Evolutionary conservation across 169 alveolate genomes (phyloP), one percentile per base, ranked within the genome.

Genomic region (Eimeria praecox): DNA sequence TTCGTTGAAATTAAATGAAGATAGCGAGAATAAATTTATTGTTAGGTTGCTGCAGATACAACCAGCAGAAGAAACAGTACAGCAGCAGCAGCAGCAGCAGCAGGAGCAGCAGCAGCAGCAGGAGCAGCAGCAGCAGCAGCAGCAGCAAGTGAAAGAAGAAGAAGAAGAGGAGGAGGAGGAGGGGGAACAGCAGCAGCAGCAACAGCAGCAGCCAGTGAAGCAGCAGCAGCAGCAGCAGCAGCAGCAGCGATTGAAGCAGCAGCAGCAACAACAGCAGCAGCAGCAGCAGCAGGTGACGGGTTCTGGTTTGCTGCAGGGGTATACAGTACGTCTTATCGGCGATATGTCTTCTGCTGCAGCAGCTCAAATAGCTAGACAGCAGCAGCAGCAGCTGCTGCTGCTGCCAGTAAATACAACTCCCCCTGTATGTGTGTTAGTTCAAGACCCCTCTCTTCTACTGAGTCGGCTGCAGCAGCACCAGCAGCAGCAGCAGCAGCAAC

Each of bases 321-420:
- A 9, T 66, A 20, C 77, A 9, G 77, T 30, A 9, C 16, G 30
- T 30, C 16, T 24, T 66, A 8, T 66, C 8, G 77, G 77, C 30
- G 30, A 66, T 5, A 9, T 66, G 77, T 66, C 77, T 66, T 66
- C 77, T 27, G 77, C 77, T 66, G 77, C 77, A 9, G 77, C 77
- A 5, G 30, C 16, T 66, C 30, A 66, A 5, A 9, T 66, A 20
- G 77, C 77, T 8, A 66, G 16, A 20, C 42, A 66, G 77, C 77
- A 66, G 77, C 42, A 66, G 77, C 77, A 66, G 77, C 77, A 66
- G 77, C 77, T 66, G 77, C 30, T 66, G 77, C 77, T 66, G 42
- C 77, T 66, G 77, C 77, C 38, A 5, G 5, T 30, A 8, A 8
- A 30, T 66, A 5, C 77, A 24, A 66, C 5, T 27, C 77, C 77